These are phyloP conservation scores for Dissoconium aciculare DNA, from an alignment of 2,329 filamentous ascomycete genomes.

Conservation along the genomic window DNA sequence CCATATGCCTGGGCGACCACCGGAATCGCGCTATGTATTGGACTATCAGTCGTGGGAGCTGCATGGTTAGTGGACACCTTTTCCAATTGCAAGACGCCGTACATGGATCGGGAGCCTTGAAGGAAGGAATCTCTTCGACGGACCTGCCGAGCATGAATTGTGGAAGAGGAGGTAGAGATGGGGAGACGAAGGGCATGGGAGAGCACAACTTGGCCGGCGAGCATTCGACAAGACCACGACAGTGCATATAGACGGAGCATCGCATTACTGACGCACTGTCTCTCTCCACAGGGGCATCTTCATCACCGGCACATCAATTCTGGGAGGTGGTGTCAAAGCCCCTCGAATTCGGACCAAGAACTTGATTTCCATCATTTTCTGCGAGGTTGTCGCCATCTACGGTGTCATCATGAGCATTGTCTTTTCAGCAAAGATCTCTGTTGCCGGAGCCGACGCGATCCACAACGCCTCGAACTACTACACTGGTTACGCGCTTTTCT, in stretches of 20 bases:
- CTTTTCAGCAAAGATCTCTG: constrained; percentile 74
- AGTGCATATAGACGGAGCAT: too few species aligned
- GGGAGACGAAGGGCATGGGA: constrained; percentile 2
- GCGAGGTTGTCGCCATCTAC: constrained; percentile 98
- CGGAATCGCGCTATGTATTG: constrained; percentile 88
- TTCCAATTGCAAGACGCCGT: background rate
- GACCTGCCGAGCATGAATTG: background rate
- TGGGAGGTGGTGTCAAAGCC: constrained; percentile 90
- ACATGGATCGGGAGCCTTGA: too few species aligned
- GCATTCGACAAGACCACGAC: too few species aligned
- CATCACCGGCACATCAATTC: constrained; percentile 92
- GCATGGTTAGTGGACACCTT: constrained; percentile 61
- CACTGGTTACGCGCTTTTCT: constrained; percentile 90
- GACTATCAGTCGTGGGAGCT: constrained; percentile 87
- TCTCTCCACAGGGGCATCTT: constrained; percentile 99
- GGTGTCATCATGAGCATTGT: constrained; percentile 99
- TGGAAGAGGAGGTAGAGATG: constrained; percentile 3
- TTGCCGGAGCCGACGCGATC: constrained; percentile 47
- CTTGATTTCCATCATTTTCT: constrained; percentile 99
- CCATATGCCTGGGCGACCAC: constrained; percentile 86
- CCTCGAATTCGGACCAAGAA: constrained; percentile 99
- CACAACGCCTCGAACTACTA: constrained; percentile 74
- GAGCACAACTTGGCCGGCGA: too few species aligned
- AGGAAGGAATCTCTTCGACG: too few species aligned
- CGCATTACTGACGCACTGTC: too few species aligned